Percentiles rank a stretch among this genome's conserved stretches.
Evolutionary conservation across 1,139 yeast species (phyloP).

Genomic region (Barnettozyma hawaiiensis): DNA sequence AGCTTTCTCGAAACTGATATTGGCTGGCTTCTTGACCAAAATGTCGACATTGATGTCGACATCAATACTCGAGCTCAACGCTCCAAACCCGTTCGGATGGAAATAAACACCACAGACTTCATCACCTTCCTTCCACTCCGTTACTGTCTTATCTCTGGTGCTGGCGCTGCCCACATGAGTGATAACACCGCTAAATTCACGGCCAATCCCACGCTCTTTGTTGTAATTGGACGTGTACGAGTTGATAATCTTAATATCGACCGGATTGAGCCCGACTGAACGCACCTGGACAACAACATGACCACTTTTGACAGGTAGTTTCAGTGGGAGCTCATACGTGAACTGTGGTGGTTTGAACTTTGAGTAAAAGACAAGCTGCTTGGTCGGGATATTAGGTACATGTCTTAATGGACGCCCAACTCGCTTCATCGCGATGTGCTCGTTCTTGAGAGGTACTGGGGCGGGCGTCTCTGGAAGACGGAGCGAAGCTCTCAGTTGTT

Average conservation of each 20-base stretch:
- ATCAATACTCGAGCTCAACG: slow-evolving; percentile 47
- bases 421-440: slow-evolving; percentile 24
- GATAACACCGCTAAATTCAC: slow-evolving; percentile 65
- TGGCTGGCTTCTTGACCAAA: slow-evolving; percentile 42
- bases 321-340: slow-evolving; percentile 30
- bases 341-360: slow-evolving; percentile 33
- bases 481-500: slow-evolving; percentile 10
- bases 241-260: slow-evolving; percentile 51
- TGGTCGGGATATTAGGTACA: slow-evolving; percentile 35
- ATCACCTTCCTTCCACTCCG: slow-evolving; percentile 50
- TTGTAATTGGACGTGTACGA: slow-evolving; percentile 32
- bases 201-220: slow-evolving; percentile 54
- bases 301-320: slow-evolving; percentile 33
- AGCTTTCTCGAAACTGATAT: slow-evolving; percentile 47
- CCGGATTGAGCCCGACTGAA: slow-evolving; percentile 61
- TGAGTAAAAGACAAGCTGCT: slow-evolving; percentile 32
- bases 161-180: slow-evolving; percentile 61
- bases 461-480: slow-evolving; percentile 14
- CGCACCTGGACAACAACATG: slow-evolving; percentile 53
- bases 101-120: slow-evolving; percentile 53
- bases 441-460: slow-evolving; percentile 13
- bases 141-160: slow-evolving; percentile 25
- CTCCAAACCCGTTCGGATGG: slow-evolving; percentile 44
- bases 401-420: slow-evolving; percentile 39
- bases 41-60: slow-evolving; percentile 37